phyloP scores from a whole-genome alignment of 2,329 filamentous ascomycete species.

The Arthrinium puccinioides region DNA sequence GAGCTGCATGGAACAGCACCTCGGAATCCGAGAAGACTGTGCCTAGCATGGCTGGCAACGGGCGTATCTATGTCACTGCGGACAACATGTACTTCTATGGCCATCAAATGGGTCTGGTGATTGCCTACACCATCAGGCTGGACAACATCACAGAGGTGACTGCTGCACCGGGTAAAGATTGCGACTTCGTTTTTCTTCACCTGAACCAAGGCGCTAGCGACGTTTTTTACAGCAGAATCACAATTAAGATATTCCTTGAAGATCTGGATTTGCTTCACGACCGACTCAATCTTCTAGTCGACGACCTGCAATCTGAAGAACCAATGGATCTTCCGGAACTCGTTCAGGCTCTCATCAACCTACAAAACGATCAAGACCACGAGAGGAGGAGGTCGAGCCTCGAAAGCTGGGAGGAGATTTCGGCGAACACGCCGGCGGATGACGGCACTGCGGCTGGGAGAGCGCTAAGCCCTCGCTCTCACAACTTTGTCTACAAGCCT shows the following conservation, averaged over 20 bases:
- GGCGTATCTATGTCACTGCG: slow-evolving; percentile 81
- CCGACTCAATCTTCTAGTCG: slow-evolving; percentile 78
- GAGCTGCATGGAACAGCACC: slow-evolving; percentile 71
- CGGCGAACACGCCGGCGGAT: slow-evolving; percentile 51
- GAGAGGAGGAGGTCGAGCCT: slow-evolving; percentile 62
- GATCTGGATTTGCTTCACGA: slow-evolving; percentile 75
- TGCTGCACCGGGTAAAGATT: slow-evolving; percentile 80
- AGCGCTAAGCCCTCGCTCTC: slow-evolving; percentile 23
- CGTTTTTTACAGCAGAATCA: slow-evolving; percentile 64
- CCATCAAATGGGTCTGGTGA: slow-evolving; percentile 83
- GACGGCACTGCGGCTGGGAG: slow-evolving; percentile 41
- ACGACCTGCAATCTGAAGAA: slow-evolving; percentile 67
- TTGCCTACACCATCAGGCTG: slow-evolving; percentile 72
- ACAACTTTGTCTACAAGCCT: slow-evolving; percentile 27
- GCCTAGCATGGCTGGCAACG: slow-evolving; percentile 52
- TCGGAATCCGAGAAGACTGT: slow-evolving; percentile 33
- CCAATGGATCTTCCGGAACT: slow-evolving; percentile 62
- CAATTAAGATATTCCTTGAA: slow-evolving; percentile 89
- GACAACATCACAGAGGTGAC: slow-evolving; percentile 81
- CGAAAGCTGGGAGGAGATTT: slow-evolving; percentile 88
- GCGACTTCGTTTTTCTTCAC: slow-evolving; percentile 87
- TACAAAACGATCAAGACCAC: slow-evolving; percentile 57
- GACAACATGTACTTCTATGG: slow-evolving; percentile 94
- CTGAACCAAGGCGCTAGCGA: slow-evolving; percentile 54
- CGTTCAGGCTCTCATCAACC: slow-evolving; percentile 63